phyloP scores from a whole-genome alignment of 352 stramenopile genomes.

The Pythium chondricola region DNA sequence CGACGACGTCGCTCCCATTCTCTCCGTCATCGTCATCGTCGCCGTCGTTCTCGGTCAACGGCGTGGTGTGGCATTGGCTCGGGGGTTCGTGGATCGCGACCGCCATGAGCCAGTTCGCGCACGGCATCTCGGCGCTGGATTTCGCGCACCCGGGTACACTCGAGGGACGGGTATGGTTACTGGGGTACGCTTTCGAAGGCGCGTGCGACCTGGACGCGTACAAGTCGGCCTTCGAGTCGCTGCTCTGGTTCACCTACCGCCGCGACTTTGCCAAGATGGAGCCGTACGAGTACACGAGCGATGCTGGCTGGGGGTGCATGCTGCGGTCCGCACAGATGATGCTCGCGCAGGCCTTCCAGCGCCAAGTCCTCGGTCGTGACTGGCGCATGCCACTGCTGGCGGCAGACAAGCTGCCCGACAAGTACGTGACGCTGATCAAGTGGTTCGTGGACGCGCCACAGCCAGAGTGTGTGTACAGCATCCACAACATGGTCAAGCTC shows the following conservation, averaged over 20 bases:
- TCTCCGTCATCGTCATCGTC: constrained; percentile 6
- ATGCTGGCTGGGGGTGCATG: constrained; percentile 97
- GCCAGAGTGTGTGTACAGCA: constrained; percentile 69
- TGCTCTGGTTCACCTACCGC: constrained; percentile 89
- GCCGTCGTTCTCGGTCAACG: constrained; percentile 8
- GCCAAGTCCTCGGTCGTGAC: constrained; percentile 55
- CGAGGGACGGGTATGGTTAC: constrained; percentile 37
- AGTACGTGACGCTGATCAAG: constrained; percentile 54
- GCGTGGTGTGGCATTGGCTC: constrained; percentile 22
- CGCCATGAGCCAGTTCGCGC: constrained; percentile 77
- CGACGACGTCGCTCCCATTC: too few species aligned
- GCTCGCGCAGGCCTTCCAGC: constrained; percentile 84
- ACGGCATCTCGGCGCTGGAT: constrained; percentile 74
- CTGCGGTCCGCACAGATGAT: constrained; percentile 94
- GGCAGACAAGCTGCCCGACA: constrained; percentile 28
- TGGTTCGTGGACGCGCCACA: constrained; percentile 86
- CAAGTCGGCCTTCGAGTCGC: constrained; percentile 48
- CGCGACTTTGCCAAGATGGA: constrained; percentile 82
- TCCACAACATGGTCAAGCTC: constrained; percentile 90
- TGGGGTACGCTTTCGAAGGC: constrained; percentile 22
- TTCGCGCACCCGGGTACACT: constrained; percentile 29
- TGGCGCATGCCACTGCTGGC: constrained; percentile 37
- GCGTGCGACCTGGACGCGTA: constrained; percentile 43
- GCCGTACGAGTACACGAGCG: constrained; percentile 85
- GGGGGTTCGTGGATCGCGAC: constrained; percentile 33